Evolutionary conservation across 179 eudicot genomes (phyloP).

Genomic region (Silene noctiflora): DNA sequence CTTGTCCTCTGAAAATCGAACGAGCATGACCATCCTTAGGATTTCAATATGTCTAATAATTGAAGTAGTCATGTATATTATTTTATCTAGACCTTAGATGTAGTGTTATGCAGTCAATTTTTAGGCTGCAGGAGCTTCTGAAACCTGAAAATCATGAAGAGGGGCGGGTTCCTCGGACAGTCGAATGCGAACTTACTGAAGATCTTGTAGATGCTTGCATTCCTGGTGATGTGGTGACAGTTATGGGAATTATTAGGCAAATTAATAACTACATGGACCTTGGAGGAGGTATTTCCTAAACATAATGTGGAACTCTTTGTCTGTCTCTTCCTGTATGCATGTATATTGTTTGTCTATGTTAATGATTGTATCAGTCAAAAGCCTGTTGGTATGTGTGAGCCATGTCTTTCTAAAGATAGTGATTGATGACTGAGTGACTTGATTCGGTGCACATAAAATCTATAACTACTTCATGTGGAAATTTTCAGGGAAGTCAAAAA

Average conservation of each 20-base stretch:
- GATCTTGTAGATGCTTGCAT: constrained; percentile 96
- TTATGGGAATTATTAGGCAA: constrained; percentile 83
- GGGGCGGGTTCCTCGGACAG: constrained; percentile 96
- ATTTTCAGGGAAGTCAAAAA: constrained; percentile 82
- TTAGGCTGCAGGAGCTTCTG: constrained; percentile 86
- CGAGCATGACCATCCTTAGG: constrained; percentile 1
- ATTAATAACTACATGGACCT: constrained; percentile 94
- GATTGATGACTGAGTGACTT: background rate
- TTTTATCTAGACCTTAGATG: background rate
- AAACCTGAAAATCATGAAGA: constrained; percentile 94
- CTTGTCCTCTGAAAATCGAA: background rate
- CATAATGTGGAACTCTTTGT: background rate
- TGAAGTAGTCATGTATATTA: background rate
- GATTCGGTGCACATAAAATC: background rate
- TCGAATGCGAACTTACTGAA: constrained; percentile 90
- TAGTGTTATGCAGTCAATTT: constrained; percentile 13
- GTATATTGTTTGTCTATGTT: background rate
- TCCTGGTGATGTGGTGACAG: constrained; percentile 96
- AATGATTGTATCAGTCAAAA: background rate
- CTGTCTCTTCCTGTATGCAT: background rate
- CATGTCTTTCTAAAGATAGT: background rate
- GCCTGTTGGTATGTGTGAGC: background rate
- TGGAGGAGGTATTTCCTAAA: constrained; percentile 77
- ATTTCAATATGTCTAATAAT: background rate
- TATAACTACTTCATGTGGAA: constrained; percentile 15